Evolutionary conservation across 768 basidiomycete species (phyloP).

Genomic region (Daedaleopsis nitida): DNA sequence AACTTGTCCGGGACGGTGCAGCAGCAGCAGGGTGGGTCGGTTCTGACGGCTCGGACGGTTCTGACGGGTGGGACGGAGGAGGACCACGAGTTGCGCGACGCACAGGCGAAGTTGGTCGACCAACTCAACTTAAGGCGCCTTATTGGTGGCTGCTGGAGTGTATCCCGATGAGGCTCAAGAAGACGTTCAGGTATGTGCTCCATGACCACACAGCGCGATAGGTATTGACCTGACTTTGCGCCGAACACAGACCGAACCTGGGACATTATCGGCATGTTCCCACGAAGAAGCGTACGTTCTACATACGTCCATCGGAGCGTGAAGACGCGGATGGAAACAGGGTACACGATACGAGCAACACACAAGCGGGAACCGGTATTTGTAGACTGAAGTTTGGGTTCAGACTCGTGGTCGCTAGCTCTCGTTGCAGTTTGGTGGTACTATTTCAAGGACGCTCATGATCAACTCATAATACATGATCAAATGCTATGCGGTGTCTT

Average conservation of each 20-base stretch:
- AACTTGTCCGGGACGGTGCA: constrained; percentile 11
- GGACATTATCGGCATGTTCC: constrained; percentile 27
- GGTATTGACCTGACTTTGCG: background rate
- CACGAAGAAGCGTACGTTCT: constrained; percentile 18
- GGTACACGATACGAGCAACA: constrained; percentile 34
- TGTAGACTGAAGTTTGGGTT: constrained; percentile 19
- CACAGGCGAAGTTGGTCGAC: constrained; percentile 54
- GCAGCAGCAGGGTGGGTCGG: constrained; percentile 11
- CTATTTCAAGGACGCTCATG: background rate
- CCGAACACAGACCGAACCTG: constrained; percentile 19
- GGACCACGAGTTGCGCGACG: constrained; percentile 64
- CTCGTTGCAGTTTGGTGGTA: background rate
- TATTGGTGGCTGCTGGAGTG: constrained; percentile 72
- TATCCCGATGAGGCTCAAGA: constrained; percentile 29
- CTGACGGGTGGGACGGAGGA: constrained; percentile 43
- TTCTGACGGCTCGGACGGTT: constrained; percentile 11
- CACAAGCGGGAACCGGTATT: constrained; percentile 18
- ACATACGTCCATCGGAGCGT: constrained; percentile 33
- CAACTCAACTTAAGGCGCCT: constrained; percentile 46
- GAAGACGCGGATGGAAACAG: constrained; percentile 27
- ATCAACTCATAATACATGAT: background rate
- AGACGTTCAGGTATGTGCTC: constrained; percentile 9
- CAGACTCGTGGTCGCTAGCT: no score
- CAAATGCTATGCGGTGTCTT: background rate
- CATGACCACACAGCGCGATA: background rate